Evolutionary conservation across 2,329 filamentous ascomycete genomes (phyloP).

Genomic region (Hymenoscyphus scutula): DNA sequence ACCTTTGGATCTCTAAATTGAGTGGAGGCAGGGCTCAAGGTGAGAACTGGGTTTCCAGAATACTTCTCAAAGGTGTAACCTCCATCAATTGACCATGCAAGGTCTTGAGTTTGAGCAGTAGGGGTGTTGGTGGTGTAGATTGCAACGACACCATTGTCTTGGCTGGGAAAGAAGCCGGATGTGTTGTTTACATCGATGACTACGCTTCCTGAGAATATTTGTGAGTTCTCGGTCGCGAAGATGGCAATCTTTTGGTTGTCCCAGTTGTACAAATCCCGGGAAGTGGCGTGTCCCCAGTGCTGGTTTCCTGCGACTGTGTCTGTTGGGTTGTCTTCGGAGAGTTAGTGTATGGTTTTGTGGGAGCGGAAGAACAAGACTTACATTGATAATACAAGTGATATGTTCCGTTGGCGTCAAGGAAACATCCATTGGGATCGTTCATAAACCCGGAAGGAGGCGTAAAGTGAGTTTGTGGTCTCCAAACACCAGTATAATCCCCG

Average conservation of each 20-base stretch:
- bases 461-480: constrained; percentile 53
- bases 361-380: constrained; percentile 25
- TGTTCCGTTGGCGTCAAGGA: constrained; percentile 52
- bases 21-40: constrained; percentile 42
- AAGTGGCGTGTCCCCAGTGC: constrained; percentile 67
- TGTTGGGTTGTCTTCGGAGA: constrained; percentile 46
- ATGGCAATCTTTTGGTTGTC: constrained; percentile 62
- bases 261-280: constrained; percentile 61
- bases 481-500: constrained; percentile 29
- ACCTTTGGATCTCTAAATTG: constrained; percentile 68
- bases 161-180: constrained; percentile 61
- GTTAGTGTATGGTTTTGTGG: background rate
- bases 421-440: constrained; percentile 66
- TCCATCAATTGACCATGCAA: constrained; percentile 60
- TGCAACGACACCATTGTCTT: constrained; percentile 61
- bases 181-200: constrained; percentile 64
- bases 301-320: constrained; percentile 53
- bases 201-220: constrained; percentile 53
- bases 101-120: constrained; percentile 51
- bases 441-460: constrained; percentile 52
- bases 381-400: constrained; percentile 68
- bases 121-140: constrained; percentile 48
- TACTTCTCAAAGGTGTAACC: constrained; percentile 63
- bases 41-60: constrained; percentile 57
- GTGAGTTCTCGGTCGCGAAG: constrained; percentile 44